phyloP scores from a whole-genome alignment of 441 rosid species.

The Corymbia citriodora region DNA sequence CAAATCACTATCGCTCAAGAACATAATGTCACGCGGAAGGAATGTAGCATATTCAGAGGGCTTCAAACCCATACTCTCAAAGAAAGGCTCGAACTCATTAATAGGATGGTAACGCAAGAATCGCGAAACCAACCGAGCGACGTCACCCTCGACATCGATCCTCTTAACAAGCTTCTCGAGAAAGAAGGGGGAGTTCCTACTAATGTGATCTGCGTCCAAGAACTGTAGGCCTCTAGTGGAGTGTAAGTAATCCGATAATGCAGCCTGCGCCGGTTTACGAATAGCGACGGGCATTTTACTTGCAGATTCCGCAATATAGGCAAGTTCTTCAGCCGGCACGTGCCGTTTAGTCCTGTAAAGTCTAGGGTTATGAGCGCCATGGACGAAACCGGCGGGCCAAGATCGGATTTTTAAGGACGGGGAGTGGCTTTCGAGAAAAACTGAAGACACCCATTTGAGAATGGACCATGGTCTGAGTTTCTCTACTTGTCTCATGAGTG shows the following conservation, averaged over 20 bases:
- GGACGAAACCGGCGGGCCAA: background rate
- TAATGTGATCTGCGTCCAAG: background rate
- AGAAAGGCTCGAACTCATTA: slow-evolving; percentile 1
- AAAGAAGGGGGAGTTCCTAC: slow-evolving; percentile 1
- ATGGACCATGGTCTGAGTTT: background rate
- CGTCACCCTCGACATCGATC: background rate
- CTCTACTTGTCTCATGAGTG: background rate
- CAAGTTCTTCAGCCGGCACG: background rate
- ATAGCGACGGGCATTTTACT: background rate
- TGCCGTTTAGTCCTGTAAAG: background rate
- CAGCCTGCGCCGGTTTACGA: slow-evolving; percentile 1
- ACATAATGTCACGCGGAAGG: slow-evolving; percentile 7
- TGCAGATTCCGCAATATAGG: background rate
- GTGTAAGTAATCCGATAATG: slow-evolving; percentile 1
- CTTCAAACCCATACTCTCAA: slow-evolving; percentile 6
- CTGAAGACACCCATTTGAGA: background rate
- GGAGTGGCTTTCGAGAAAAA: background rate
- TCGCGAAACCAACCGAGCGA: background rate
- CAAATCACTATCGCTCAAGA: slow-evolving; percentile 6
- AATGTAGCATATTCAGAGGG: slow-evolving; percentile 3
- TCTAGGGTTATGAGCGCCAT: background rate
- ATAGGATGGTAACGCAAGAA: slow-evolving; percentile 7
- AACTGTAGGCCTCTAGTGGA: slow-evolving; percentile 1
- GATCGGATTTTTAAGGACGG: background rate
- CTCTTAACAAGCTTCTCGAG: background rate